Percentiles rank a stretch among this genome's conserved stretches.
These are phyloP conservation scores for Spongospora subterranea DNA, from an alignment of 208 protist genomes.

Conservation along the genomic window DNA sequence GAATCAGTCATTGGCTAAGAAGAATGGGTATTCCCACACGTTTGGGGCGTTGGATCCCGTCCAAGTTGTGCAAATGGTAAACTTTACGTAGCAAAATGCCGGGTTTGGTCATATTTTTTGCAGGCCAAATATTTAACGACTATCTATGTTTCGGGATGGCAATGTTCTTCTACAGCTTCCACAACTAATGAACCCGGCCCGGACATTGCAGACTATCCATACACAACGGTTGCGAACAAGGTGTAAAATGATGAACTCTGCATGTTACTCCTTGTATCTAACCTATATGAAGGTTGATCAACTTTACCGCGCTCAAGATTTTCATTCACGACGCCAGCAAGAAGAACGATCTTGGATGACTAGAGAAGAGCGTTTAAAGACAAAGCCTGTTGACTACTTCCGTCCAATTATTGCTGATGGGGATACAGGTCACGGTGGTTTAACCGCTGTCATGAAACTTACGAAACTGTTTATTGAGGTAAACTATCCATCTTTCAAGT, in stretches of 20 bases:
- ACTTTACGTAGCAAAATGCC: no score
- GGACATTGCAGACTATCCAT: conserved; percentile 81
- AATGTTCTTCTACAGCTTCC: conserved; percentile 79
- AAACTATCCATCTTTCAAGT: no score
- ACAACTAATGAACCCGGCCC: conserved; percentile 79
- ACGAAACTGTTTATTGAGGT: conserved; percentile 84
- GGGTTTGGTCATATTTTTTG: no score
- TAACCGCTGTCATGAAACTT: conserved; percentile 81
- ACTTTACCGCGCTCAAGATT: conserved; percentile 79
- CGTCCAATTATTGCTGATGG: conserved; percentile 84
- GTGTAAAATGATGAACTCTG: no score
- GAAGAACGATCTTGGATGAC: conserved; percentile 67
- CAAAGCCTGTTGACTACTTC: conserved; percentile 74
- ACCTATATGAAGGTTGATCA: conserved; percentile 78
- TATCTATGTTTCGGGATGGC: conserved; percentile 82
- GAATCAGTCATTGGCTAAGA: conserved; percentile 32
- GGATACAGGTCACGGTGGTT: conserved; percentile 84
- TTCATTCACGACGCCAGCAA: conserved; percentile 76
- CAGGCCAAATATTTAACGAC: conserved; percentile 76
- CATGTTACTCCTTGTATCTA: background rate
- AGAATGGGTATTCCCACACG: conserved; percentile 61
- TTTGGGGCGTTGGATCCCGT: conserved; percentile 76
- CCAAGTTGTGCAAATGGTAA: conserved; percentile 81
- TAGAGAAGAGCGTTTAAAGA: conserved; percentile 67
- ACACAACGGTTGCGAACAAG: conserved; percentile 82